Evolutionary conservation across 2,329 filamentous ascomycete genomes (phyloP).

Genomic region (Coniochaeta pulveracea): DNA sequence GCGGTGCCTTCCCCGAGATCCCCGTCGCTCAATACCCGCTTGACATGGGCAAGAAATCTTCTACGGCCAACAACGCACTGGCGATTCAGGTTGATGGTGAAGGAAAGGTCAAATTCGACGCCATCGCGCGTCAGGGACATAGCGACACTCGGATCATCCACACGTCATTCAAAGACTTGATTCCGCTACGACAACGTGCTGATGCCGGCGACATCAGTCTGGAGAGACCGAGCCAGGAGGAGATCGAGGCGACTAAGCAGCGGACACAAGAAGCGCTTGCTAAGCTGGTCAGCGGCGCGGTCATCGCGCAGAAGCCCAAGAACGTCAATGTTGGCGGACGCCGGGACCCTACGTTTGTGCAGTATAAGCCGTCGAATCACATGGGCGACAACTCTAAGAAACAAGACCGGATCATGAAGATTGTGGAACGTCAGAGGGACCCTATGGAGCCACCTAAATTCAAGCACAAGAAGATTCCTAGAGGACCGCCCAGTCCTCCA

Average conservation of each 20-base stretch:
- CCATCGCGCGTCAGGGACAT: slow-evolving; percentile 85
- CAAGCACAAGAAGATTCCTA: slow-evolving; percentile 96
- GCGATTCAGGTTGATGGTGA: slow-evolving; percentile 85
- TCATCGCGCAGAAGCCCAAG: slow-evolving; percentile 91
- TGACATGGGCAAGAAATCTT: slow-evolving; percentile 80
- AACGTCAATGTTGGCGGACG: slow-evolving; percentile 74
- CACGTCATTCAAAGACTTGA: slow-evolving; percentile 92
- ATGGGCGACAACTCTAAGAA: slow-evolving; percentile 84
- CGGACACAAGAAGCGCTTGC: slow-evolving; percentile 80
- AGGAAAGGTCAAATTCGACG: slow-evolving; percentile 93
- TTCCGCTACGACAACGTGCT: slow-evolving; percentile 83
- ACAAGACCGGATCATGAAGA: slow-evolving; percentile 96
- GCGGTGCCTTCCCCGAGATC: slow-evolving; percentile 90
- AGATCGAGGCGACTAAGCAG: slow-evolving; percentile 75
- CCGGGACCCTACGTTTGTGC: slow-evolving; percentile 83
- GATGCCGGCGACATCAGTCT: slow-evolving; percentile 87
- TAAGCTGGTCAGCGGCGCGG: slow-evolving; percentile 70
- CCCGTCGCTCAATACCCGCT: slow-evolving; percentile 90
- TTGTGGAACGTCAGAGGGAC: slow-evolving; percentile 86
- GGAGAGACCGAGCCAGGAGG: slow-evolving; percentile 71
- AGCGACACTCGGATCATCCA: slow-evolving; percentile 76
- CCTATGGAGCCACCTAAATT: slow-evolving; percentile 97
- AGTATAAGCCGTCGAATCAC: slow-evolving; percentile 91
- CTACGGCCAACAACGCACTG: slow-evolving; percentile 78
- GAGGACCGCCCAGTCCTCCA: slow-evolving; percentile 83